These are phyloP conservation scores for Rubia yunnanensis DNA, from an alignment of 257 asterid species.

Conservation along the genomic window DNA sequence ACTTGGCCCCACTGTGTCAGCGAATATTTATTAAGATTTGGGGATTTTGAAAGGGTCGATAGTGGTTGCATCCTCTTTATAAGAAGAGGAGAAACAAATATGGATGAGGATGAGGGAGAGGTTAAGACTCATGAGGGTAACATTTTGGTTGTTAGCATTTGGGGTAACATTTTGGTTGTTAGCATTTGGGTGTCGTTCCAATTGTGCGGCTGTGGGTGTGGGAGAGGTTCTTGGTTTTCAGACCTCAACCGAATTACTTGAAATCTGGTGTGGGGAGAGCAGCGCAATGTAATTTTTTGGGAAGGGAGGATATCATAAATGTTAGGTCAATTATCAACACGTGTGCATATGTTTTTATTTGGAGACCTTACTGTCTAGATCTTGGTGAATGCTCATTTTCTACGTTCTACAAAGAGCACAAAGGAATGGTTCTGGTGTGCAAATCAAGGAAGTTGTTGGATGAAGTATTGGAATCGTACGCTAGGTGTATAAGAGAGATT, in stretches of 20 bases:
- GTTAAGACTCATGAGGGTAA: no score
- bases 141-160: no score
- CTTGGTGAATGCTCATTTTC: slow-evolving; percentile 22
- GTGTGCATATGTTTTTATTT: slow-evolving; percentile 19
- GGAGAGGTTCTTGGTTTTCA: slow-evolving; percentile 31
- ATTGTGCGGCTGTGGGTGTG: slow-evolving; percentile 44
- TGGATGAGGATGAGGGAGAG: no score
- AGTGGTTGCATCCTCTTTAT: slow-evolving; percentile 1
- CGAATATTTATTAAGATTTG: slow-evolving; percentile 32
- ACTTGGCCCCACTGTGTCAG: slow-evolving; percentile 31
- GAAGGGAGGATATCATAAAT: slow-evolving; percentile 14
- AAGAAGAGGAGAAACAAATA: no score
- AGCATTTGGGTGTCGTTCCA: slow-evolving; percentile 23
- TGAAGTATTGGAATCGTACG: no score
- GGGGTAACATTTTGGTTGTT: no score
- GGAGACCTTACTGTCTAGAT: slow-evolving; percentile 30
- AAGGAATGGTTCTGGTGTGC: no score
- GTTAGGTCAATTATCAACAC: slow-evolving; percentile 25
- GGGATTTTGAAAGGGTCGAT: slow-evolving; percentile 24
- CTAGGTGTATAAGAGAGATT: no score
- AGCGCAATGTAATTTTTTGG: slow-evolving; percentile 13
- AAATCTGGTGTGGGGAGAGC: slow-evolving; percentile 12
- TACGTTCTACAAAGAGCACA: slow-evolving; percentile 20
- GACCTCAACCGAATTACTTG: slow-evolving; percentile 19
- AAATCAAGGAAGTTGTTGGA: no score